Base-by-base conservation (phyloP, 2,329 filamentous ascomycete genomes). In the Pseudonectria foliicola region DNA sequence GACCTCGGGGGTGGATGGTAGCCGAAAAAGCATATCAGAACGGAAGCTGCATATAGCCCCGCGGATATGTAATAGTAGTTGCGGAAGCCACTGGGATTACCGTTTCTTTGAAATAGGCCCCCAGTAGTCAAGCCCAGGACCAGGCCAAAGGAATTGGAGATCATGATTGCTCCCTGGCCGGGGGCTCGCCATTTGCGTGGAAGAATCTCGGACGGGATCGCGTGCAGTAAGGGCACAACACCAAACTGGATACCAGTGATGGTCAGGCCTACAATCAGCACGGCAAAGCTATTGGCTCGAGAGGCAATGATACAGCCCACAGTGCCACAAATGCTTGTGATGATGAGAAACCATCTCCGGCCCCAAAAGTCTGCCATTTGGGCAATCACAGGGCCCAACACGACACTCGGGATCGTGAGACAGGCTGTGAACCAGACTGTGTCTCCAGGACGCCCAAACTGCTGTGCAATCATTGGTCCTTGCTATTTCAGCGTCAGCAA, bases 141-240 rank as follows among this genome's bases (percentile, higher is more conserved):
- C 1, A 43, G 26, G 1, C 40, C 43, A 10, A 45, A 29, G 1
- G 37, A 31, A 14, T 43, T 41, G 1, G 43, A 38, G 5, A 44
- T 31, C 35, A 38, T 41, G n/a, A 43, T 33, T 7, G 36, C 38
- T 4, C 38, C 38, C 29, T 45, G 43, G 5, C 40, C 38, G 1
- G 36, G 31, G 3, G 43, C 40, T 4, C 43, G 38, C 35, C 38
- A 39, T 6, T 37, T 29, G 3, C 43, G 38, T 7, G 43, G 43
- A 3, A 45, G 36, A 26, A 45, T 42, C 32, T 45, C 43, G 3
- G 43, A 45, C 3, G 40, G 38, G 3, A 45, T 35, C 2, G 34
- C 38, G 25, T 41, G 38, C 4, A 45, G 40, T 7, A 45, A 34
- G 7, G 43, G 43, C 10, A 40, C 31, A 5, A 29, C 31, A 16